Evolutionary conservation across 768 basidiomycete species (phyloP).

Genomic region (Rickenella mellea): DNA sequence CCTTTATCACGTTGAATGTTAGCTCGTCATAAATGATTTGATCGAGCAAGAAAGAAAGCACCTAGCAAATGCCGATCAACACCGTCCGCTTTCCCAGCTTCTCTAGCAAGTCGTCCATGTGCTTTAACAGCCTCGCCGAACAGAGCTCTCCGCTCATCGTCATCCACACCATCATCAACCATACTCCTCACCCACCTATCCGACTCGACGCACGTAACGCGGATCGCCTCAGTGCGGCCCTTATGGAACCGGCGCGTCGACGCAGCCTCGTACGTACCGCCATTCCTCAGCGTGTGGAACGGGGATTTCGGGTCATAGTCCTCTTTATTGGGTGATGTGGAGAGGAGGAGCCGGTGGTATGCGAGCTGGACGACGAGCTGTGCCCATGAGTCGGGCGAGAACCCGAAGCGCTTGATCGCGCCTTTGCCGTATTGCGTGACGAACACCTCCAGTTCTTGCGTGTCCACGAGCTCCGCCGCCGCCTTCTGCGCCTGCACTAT

Average conservation of each 20-base stretch:
- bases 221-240: constrained; percentile 90
- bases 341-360: constrained; percentile 58
- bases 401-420: constrained; percentile 75
- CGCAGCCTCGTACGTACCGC: constrained; percentile 91
- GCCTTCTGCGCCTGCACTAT: constrained; percentile 48
- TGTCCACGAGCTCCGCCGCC: constrained; percentile 46
- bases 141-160: constrained; percentile 37
- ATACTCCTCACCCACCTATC: constrained; percentile 73
- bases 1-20: constrained; percentile 28
- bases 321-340: constrained; percentile 22
- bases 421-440: constrained; percentile 77
- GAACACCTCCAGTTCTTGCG: constrained; percentile 54
- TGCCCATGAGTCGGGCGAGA: constrained; percentile 93
- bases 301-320: no score
- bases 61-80: constrained; percentile 87
- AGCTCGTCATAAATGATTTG: neutral
- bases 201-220: constrained; percentile 69
- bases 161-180: constrained; percentile 38
- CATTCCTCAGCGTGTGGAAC: no score
- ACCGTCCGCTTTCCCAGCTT: constrained; percentile 59
- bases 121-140: constrained; percentile 53
- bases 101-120: constrained; percentile 58
- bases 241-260: constrained; percentile 83
- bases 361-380: constrained; percentile 91
- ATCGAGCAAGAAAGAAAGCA: constrained; percentile 18